Evolutionary conservation across 2,329 filamentous ascomycete species (phyloP), one percentile per base, ranked within the genome.

Genomic region (Ophiostoma ips): DNA sequence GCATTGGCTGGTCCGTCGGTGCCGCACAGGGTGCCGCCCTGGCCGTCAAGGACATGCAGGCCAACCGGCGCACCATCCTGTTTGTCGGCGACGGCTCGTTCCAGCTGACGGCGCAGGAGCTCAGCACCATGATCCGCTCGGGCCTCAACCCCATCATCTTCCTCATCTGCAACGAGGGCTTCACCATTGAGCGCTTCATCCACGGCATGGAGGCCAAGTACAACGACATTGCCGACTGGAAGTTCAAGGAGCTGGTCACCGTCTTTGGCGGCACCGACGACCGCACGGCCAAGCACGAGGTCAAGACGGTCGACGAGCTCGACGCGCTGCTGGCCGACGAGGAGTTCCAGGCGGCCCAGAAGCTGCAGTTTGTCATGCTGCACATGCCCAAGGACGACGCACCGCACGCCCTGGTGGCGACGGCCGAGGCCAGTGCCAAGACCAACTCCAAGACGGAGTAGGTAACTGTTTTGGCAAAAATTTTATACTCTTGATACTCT

Each of bases 11-110:
- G 74, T 75, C 75, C 5, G 73, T 78, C 16, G 74, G 74, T 52
- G 75, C 76, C 18, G 70, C 68, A 33, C 75, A 78, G 58, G 75
- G 75, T 33, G 87, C 86, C 16, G 84, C 84, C 1, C 77, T 80
- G 0, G 81, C 79, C 58, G 87, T 92, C 60, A 66, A 68, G 35
- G 56, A 58, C 19, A 70, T 68, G 5, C 64, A 65, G 33, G 70
- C 77, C 47, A n/a, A 51, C 18, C 68, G 78, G 24, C 72, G 88
- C 53, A 87, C 84, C 0, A 81, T 95, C 43, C 71, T 94, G 35
- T 89, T 94, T 60, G 86, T 88, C n/a, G 88, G 88, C 21, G 88
- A 95, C 59, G 88, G 88, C 28, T 87, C 81, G 51, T 81, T 94
- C 65, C 87, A 95, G 63, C 72, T 94, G 52, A 94, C 87, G 0